Conservation (phyloP, 345 rosid genomes). For the Lenwebbia sp. region DNA sequence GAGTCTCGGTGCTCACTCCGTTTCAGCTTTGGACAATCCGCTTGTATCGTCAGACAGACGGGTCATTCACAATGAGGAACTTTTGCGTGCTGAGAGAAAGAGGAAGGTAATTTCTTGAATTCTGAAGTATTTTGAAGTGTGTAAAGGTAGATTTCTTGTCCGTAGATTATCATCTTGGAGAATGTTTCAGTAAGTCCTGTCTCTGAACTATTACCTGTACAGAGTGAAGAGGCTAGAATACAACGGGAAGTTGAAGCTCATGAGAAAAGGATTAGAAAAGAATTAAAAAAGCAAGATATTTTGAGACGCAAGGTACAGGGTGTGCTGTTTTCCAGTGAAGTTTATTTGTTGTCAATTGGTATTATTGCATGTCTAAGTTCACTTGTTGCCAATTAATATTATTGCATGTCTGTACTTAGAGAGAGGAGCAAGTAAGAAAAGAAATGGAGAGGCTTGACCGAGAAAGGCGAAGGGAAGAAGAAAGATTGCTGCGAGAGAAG, state of each 20-base stretch:
- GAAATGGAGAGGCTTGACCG: slow-evolving; percentile 89
- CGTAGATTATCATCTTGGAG: neutral
- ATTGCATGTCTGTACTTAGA: slow-evolving; percentile 22
- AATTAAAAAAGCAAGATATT: slow-evolving; percentile 79
- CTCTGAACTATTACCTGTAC: neutral
- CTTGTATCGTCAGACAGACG: slow-evolving; percentile 39
- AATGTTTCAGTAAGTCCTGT: neutral
- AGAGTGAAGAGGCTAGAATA: slow-evolving; percentile 86
- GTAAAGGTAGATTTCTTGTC: neutral
- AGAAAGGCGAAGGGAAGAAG: slow-evolving; percentile 90
- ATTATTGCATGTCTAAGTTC: slow-evolving; percentile 4
- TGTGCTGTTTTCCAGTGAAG: neutral
- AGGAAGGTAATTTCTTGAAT: slow-evolving; percentile 42
- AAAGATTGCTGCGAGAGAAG: slow-evolving; percentile 75
- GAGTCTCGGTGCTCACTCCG: slow-evolving; percentile 25
- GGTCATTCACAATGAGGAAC: slow-evolving; percentile 37
- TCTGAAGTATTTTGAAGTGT: neutral
- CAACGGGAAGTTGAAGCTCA: slow-evolving; percentile 82
- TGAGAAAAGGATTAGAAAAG: slow-evolving; percentile 74
- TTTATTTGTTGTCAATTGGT: neutral
- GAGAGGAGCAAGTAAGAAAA: slow-evolving; percentile 74
- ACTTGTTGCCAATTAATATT: neutral
- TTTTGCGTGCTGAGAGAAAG: slow-evolving; percentile 47
- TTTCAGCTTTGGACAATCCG: slow-evolving; percentile 30
- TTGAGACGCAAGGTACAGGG: slow-evolving; percentile 63